These are phyloP conservation scores for Phytophthora kernoviae DNA, from an alignment of 352 stramenopile species.

Conservation along the genomic window DNA sequence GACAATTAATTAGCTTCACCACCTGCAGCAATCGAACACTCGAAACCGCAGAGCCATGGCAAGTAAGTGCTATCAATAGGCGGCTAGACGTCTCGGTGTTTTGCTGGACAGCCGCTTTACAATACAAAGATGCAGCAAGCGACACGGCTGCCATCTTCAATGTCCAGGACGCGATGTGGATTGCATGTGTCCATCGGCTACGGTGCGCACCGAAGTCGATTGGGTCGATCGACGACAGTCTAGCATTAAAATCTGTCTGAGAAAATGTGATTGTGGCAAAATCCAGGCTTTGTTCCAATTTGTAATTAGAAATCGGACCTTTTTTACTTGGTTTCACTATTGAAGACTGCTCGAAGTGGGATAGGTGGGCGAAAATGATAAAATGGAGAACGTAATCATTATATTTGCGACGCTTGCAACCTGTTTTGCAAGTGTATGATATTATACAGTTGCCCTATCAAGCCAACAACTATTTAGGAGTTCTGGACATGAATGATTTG, in stretches of 20 bases:
- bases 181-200: not conserved
- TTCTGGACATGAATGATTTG: too few relatives aligned
- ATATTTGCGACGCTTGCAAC: too few relatives aligned
- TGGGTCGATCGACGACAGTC: not conserved
- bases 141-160: not conserved
- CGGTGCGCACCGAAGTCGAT: not conserved
- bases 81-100: not conserved
- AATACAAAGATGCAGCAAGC: not conserved
- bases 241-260: not conserved
- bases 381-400: too few relatives aligned
- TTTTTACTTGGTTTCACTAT: too few relatives aligned
- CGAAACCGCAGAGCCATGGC: not conserved
- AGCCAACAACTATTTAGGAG: too few relatives aligned
- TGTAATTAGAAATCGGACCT: too few relatives aligned
- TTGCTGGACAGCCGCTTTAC: too few relatives aligned
- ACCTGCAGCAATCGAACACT: not conserved
- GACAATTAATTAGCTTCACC: too few relatives aligned
- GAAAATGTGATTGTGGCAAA: constrained; percentile 1
- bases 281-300: not conserved
- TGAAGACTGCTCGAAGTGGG: too few relatives aligned
- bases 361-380: too few relatives aligned
- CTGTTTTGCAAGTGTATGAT: too few relatives aligned
- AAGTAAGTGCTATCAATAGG: not conserved
- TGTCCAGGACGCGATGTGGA: not conserved
- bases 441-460: too few relatives aligned